A percentile compares a stretch with the other conserved stretches of the same genome.
phyloP scores from a whole-genome alignment of 1,284 basidiomycete species.

The Microbotryomycetes sp. region DNA sequence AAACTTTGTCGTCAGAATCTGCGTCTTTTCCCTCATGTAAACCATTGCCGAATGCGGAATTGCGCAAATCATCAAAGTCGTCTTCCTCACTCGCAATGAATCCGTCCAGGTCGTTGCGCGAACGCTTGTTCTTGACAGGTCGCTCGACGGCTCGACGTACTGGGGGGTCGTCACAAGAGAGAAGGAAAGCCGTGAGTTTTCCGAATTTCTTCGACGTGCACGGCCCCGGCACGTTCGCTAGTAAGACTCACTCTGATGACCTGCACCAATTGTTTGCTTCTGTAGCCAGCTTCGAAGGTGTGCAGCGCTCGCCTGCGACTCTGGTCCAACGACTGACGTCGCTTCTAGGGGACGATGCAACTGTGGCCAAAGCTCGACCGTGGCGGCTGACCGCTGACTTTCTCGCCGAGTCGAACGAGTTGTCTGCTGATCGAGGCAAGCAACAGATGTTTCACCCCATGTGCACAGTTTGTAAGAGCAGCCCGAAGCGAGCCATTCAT shows the following conservation, averaged over 20 bases:
- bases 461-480: no score
- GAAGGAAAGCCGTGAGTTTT: background rate
- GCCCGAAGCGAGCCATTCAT: no score
- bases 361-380: background rate
- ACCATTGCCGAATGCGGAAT: conserved; percentile 12
- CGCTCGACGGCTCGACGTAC: conserved; percentile 54
- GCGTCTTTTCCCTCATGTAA: background rate
- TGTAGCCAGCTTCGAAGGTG: conserved; percentile 25
- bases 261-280: conserved; percentile 39
- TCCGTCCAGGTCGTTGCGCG: conserved; percentile 37
- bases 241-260: no score
- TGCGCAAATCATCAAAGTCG: conserved; percentile 13
- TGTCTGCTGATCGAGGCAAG: no score
- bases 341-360: background rate
- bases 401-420: no score
- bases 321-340: background rate
- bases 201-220: conserved; percentile 39
- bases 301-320: background rate
- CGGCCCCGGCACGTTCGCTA: no score
- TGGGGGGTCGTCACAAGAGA: no score
- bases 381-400: no score
- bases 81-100: conserved; percentile 45
- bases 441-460: no score
- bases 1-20: conserved; percentile 24
- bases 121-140: conserved; percentile 46